Conservation (phyloP, 108 stramenopile species). For the Conticribra weissflogii region DNA sequence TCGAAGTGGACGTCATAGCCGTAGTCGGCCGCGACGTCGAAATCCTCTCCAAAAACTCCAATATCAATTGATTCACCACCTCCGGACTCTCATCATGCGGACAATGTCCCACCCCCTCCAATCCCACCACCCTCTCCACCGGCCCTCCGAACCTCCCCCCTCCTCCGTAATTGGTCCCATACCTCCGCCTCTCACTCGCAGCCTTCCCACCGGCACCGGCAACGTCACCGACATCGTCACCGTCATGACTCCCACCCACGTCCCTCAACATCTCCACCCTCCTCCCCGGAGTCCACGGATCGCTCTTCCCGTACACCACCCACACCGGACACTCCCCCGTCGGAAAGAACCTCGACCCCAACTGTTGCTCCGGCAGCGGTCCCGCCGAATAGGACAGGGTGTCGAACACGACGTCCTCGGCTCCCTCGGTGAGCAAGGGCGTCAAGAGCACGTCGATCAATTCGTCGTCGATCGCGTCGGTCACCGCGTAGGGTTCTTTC, state of each 20-base stretch:
- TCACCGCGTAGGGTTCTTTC: slow-evolving; percentile 84
- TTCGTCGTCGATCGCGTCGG: slow-evolving; percentile 85
- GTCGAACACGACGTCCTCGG: slow-evolving; percentile 93
- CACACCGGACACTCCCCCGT: slow-evolving; percentile 65
- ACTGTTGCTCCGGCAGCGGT: slow-evolving; percentile 94
- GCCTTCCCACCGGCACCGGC: too few species aligned
- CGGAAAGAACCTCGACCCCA: slow-evolving; percentile 50
- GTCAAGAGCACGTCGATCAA: slow-evolving; percentile 83
- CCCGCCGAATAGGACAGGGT: slow-evolving; percentile 92
- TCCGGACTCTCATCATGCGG: slow-evolving; percentile 95
- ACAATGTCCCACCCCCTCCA: slow-evolving; percentile 93
- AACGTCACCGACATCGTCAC: too few species aligned
- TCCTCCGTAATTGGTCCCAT: slow-evolving; percentile 24
- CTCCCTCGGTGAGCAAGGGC: slow-evolving; percentile 85
- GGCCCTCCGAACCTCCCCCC: slow-evolving; percentile 17
- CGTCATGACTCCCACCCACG: slow-evolving; percentile 40
- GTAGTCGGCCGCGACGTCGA: too few species aligned
- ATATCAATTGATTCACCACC: slow-evolving; percentile 81
- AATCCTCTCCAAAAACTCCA: slow-evolving; percentile 77
- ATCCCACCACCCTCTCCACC: slow-evolving; percentile 77
- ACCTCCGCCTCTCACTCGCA: slow-evolving; percentile 13
- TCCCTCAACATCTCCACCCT: slow-evolving; percentile 73
- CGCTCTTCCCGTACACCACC: slow-evolving; percentile 88
- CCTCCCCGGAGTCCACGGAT: slow-evolving; percentile 91
- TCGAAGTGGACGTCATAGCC: too few species aligned